Percentiles rank a stretch among this genome's conserved stretches.
These are phyloP conservation scores for Aquilaria malaccensis DNA, from an alignment of 345 rosid genomes.

Conservation along the genomic window DNA sequence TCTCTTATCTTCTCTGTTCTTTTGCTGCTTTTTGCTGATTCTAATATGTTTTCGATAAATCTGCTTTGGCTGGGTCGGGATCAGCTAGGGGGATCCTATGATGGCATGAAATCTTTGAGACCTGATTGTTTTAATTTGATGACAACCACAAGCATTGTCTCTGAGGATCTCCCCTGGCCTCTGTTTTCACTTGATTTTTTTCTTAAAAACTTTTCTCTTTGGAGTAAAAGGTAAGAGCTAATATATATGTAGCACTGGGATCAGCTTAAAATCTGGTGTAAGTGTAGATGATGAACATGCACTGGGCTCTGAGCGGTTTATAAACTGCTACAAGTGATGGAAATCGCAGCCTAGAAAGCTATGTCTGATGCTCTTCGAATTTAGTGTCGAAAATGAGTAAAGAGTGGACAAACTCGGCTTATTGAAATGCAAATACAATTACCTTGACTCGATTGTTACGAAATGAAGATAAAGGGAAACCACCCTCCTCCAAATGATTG, in stretches of 20 bases:
- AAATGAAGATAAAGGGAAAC: too few species aligned
- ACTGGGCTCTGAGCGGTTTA: conserved; percentile 54
- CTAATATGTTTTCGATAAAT: too few species aligned
- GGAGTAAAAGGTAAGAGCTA: too few species aligned
- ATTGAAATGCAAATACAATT: too few species aligned
- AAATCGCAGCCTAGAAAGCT: conserved; percentile 59
- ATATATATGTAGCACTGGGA: too few species aligned
- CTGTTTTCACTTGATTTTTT: neutral
- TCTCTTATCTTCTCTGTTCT: fast-evolving
- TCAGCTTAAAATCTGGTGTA: too few species aligned
- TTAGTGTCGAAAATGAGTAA: too few species aligned
- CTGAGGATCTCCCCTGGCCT: conserved; percentile 24
- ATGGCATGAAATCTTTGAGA: conserved; percentile 56
- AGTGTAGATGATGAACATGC: conserved; percentile 44
- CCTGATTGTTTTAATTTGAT: conserved; percentile 37
- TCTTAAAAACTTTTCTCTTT: neutral
- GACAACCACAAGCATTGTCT: conserved; percentile 31
- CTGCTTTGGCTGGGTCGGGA: too few species aligned
- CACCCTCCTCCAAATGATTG: too few species aligned
- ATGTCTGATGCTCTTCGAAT: conserved; percentile 20
- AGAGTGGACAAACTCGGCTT: too few species aligned
- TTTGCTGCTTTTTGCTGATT: too few species aligned
- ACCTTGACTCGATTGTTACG: too few species aligned
- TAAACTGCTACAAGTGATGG: conserved; percentile 27
- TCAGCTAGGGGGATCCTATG: conserved; percentile 29